phyloP scores from a whole-genome alignment of 2,329 filamentous ascomycete species.

The Xylaria arbuscula region DNA sequence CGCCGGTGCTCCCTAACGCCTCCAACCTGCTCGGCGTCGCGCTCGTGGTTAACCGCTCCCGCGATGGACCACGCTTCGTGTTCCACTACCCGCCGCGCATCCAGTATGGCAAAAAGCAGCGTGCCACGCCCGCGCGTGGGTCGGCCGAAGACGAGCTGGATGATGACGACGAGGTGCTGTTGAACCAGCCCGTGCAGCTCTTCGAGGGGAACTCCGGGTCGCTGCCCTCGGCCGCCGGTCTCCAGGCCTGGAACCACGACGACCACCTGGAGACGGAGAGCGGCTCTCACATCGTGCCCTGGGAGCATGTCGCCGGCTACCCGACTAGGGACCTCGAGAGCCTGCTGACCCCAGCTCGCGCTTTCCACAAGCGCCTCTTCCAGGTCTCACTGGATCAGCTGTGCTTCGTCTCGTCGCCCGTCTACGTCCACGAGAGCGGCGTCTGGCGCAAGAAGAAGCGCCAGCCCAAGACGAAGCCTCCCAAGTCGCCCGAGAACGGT shows the following conservation, averaged over 20 bases:
- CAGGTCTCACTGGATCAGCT: slow-evolving; percentile 84
- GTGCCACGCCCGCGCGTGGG: slow-evolving; percentile 45
- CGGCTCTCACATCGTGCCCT: slow-evolving; percentile 70
- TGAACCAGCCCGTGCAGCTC: slow-evolving; percentile 59
- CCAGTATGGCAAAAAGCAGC: slow-evolving; percentile 53
- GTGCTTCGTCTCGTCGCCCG: slow-evolving; percentile 83
- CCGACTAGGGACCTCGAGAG: slow-evolving; percentile 82
- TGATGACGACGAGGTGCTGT: slow-evolving; percentile 61
- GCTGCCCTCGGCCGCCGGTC: slow-evolving; percentile 52
- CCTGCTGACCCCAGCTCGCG: slow-evolving; percentile 78
- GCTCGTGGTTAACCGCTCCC: slow-evolving; percentile 78
- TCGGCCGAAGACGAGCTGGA: slow-evolving; percentile 45
- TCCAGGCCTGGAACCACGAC: slow-evolving; percentile 62
- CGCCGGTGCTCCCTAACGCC: slow-evolving; percentile 61
- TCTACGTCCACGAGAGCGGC: slow-evolving; percentile 83
- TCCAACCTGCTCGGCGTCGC: slow-evolving; percentile 76
- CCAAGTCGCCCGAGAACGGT: slow-evolving; percentile 46
- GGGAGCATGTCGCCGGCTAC: slow-evolving; percentile 80
- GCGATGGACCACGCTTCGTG: slow-evolving; percentile 82
- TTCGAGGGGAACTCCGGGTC: slow-evolving; percentile 47
- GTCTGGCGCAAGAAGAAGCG: slow-evolving; percentile 75
- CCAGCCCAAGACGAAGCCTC: slow-evolving; percentile 49
- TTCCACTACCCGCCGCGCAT: slow-evolving; percentile 85
- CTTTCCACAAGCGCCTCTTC: slow-evolving; percentile 84
- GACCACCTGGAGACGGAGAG: slow-evolving; percentile 66